Evolutionary conservation across 257 asterid genomes (phyloP), one percentile per base, ranked within the genome.

Genomic region (Haberlea rhodopensis): DNA sequence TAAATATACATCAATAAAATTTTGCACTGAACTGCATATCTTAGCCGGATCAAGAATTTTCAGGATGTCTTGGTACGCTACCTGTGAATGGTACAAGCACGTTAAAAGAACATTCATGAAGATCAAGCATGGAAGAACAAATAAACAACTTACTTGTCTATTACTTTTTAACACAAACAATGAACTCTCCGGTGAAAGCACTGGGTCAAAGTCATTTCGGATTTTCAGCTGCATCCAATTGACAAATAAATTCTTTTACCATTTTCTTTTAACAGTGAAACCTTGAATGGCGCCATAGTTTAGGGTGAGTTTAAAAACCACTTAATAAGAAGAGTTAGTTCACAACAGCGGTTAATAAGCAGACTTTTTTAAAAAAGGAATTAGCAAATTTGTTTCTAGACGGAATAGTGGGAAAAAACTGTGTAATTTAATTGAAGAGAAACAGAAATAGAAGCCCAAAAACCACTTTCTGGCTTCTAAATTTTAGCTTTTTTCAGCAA

Each of bases 121-220:
- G 75, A 69, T 55, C 48, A 48, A 40, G 57, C 31, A 48, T 11
- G 57, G 48, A 45, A 58, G 63, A 58, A 65, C 71, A 70, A 51
- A 58, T 58, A 60, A 21, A 57, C 7, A 49, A 75, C 96, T 68
- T 77, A 90, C 99, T 67, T 86, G 89, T 64, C 83, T 86, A 70
- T 90, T 84, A 75, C 95, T 90, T 90, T 94, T 94, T 80, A 94
- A 74, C 66, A 94, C 89, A 63, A 94, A 94, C 83, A 94, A 71
- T 28, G 99, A 94, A 81, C 97, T 94, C 85, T 90, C 99, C 1
- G 99, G 95, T 31, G 99, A 94, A 65, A 94, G 95, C 60, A 94
- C 99, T 8, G 99, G 99, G 75, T 94, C 99, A 73, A 94, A 94
- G 81, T 94, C 99, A 67, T 94, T 94, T 71, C 99, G 80, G 80